phyloP scores from a whole-genome alignment of 441 rosid species.

The Gossypium davidsonii region DNA sequence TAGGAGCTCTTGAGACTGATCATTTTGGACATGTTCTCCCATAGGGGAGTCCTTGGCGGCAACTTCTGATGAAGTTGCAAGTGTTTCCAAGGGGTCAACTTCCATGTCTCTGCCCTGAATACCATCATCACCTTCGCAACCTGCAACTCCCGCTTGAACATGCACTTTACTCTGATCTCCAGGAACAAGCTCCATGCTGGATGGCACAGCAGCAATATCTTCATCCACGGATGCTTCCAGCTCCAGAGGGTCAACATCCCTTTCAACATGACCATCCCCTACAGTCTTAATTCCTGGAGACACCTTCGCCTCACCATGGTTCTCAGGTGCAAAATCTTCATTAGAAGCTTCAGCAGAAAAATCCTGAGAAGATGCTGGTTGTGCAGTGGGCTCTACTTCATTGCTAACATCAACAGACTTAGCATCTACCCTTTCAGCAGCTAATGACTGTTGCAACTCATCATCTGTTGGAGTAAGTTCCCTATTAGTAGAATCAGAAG shows the following conservation, averaged over 20 bases:
- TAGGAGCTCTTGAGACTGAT: slow-evolving; percentile 14
- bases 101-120: slow-evolving; percentile 9
- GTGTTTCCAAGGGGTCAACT: slow-evolving; percentile 14
- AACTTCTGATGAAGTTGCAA: slow-evolving; percentile 18
- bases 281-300: background rate
- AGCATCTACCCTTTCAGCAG: slow-evolving; percentile 15
- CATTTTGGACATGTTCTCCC: slow-evolving; percentile 17
- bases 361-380: slow-evolving; percentile 12
- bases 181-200: slow-evolving; percentile 18
- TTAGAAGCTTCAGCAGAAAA: slow-evolving; percentile 10
- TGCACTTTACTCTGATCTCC: background rate
- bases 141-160: slow-evolving; percentile 11
- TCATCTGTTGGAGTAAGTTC: slow-evolving; percentile 18
- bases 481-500: slow-evolving; percentile 16
- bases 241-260: slow-evolving; percentile 11
- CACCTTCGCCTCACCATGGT: slow-evolving; percentile 19
- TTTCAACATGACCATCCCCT: background rate
- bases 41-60: slow-evolving; percentile 17
- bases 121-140: slow-evolving; percentile 7
- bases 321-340: slow-evolving; percentile 5
- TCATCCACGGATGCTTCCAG: slow-evolving; percentile 7
- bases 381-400: slow-evolving; percentile 21
- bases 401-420: slow-evolving; percentile 11
- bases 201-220: slow-evolving; percentile 14
- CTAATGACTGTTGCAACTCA: slow-evolving; percentile 14